Conservation (phyloP, 2,329 filamentous ascomycete genomes). For the Huntiella decipiens region DNA sequence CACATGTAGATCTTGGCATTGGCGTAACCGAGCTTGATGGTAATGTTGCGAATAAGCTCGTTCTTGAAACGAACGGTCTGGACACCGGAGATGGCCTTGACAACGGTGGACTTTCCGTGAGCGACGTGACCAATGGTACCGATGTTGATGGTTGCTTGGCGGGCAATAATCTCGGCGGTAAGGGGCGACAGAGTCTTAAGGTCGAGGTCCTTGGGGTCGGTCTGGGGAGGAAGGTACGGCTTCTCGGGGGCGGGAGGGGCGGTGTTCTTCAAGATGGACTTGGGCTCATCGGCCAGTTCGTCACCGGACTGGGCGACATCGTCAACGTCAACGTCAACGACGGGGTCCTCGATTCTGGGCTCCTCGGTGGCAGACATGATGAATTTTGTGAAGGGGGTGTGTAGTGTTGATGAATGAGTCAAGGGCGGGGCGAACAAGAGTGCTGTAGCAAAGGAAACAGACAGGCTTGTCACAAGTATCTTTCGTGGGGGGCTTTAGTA, state of each 20-base stretch:
- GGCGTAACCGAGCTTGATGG: conserved; percentile 98
- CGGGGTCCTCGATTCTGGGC: conserved; percentile 51
- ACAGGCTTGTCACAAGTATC: conserved; percentile 2
- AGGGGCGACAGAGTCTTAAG: conserved; percentile 62
- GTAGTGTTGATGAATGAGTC: conserved; percentile 9
- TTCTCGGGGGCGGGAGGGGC: conserved; percentile 32
- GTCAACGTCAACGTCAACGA: conserved; percentile 25
- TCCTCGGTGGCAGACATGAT: conserved; percentile 34
- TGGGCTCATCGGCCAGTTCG: conserved; percentile 39
- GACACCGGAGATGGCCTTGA: conserved; percentile 97
- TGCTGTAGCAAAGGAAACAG: neutral
- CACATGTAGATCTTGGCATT: conserved; percentile 99
- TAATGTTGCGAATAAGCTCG: conserved; percentile 96
- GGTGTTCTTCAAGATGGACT: conserved; percentile 61
- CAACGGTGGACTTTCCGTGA: conserved; percentile 95
- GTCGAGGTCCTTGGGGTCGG: conserved; percentile 77
- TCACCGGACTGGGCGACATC: conserved; percentile 41
- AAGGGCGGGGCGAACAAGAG: conserved; percentile 9
- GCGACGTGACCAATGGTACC: conserved; percentile 97
- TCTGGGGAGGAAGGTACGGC: conserved; percentile 58
- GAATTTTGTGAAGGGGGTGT: neutral
- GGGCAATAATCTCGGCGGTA: conserved; percentile 89
- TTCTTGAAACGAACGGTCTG: conserved; percentile 99
- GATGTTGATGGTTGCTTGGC: conserved; percentile 98
- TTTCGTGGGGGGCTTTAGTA: neutral